These are phyloP conservation scores for Penicillium flavigenum DNA, from an alignment of 495 filamentous ascomycete genomes.

Conservation along the genomic window DNA sequence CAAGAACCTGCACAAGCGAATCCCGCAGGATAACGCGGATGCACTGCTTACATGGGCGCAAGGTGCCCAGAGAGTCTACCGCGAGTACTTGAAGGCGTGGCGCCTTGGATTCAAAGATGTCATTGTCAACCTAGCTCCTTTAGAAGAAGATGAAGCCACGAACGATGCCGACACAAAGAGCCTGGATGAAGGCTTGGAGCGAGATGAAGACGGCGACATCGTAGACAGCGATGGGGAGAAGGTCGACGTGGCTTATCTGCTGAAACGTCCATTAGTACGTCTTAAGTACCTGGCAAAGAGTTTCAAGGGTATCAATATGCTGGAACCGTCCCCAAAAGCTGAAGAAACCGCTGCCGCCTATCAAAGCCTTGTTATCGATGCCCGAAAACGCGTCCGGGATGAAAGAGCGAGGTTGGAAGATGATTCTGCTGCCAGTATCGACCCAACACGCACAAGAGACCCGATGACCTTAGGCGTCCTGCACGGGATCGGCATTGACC, in stretches of 20 bases:
- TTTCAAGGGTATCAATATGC: slow-evolving; percentile 41
- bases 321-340: slow-evolving; percentile 58
- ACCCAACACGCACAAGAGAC: slow-evolving; percentile 75
- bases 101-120: slow-evolving; percentile 93
- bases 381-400: slow-evolving; percentile 75
- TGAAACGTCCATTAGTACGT: slow-evolving; percentile 85
- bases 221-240: slow-evolving; percentile 77
- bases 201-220: slow-evolving; percentile 76
- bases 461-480: slow-evolving; percentile 69
- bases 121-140: slow-evolving; percentile 85
- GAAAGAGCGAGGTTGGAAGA: slow-evolving; percentile 88
- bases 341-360: slow-evolving; percentile 57
- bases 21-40: slow-evolving; percentile 67
- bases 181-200: slow-evolving; percentile 67
- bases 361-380: slow-evolving; percentile 71
- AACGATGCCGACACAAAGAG: slow-evolving; percentile 54
- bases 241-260: slow-evolving; percentile 89
- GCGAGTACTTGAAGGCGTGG: slow-evolving; percentile 88
- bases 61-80: slow-evolving; percentile 72
- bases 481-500: slow-evolving; percentile 68
- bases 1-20: slow-evolving; percentile 72
- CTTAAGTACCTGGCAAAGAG: slow-evolving; percentile 85
- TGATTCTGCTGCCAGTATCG: slow-evolving; percentile 80
- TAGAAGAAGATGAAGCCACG: slow-evolving; percentile 47
- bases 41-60: slow-evolving; percentile 78